A percentile compares a stretch with the other conserved stretches of the same genome.
These are phyloP conservation scores for Magnolia changhungtana DNA, from an alignment of 164 flowering plant species.

Conservation along the genomic window DNA sequence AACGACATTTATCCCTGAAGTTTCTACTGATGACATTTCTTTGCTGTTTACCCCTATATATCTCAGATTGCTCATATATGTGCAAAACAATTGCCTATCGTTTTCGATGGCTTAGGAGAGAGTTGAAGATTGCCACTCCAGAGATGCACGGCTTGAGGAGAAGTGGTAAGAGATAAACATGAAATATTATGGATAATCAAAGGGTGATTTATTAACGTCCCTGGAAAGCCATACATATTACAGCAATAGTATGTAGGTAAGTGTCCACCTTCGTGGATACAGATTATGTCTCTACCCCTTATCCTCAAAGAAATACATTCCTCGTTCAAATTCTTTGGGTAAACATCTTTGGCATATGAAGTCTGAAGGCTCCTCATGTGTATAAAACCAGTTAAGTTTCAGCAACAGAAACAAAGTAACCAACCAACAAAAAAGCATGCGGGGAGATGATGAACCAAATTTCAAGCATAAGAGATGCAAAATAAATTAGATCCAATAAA, in stretches of 20 bases:
- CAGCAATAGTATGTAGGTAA: no score
- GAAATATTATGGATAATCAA: not conserved
- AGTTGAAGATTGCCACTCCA: not conserved
- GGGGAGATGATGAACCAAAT: not conserved
- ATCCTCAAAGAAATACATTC: no score
- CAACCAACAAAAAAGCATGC: not conserved
- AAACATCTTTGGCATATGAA: no score
- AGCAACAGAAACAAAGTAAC: no score
- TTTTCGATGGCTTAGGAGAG: not conserved
- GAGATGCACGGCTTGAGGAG: not conserved
- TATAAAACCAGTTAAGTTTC: no score
- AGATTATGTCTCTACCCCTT: no score
- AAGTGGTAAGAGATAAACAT: not conserved
- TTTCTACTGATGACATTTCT: not conserved
- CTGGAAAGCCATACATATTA: no score
- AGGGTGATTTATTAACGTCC: no score
- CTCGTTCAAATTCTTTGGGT: no score
- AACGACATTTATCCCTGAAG: not conserved
- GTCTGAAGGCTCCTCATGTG: no score
- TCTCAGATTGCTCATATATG: not conserved
- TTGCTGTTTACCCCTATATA: not conserved
- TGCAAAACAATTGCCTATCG: not conserved
- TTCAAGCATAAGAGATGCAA: not conserved
- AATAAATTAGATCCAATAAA: not conserved
- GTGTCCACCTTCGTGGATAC: no score